Conservation (phyloP, 805 yeast genomes). For the Nakazawaea laoshanensis region DNA sequence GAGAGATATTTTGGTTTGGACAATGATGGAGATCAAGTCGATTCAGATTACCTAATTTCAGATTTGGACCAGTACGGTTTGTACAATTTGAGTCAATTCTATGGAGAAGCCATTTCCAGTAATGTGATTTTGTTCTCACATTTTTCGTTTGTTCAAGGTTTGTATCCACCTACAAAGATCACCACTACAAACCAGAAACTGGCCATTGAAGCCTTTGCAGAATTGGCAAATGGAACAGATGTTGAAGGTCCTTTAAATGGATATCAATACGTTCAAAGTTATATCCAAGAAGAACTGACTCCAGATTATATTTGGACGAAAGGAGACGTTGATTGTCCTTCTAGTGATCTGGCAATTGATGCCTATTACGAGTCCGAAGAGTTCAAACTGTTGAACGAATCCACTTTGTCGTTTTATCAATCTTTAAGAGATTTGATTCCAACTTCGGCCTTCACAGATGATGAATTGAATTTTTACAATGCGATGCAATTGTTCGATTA, state of each 20-base stretch:
- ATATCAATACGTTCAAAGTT: conserved; percentile 36
- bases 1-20: conserved; percentile 32
- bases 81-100: conserved; percentile 26
- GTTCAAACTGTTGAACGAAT: conserved; percentile 23
- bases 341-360: conserved; percentile 23
- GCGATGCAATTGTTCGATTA: conserved; percentile 32
- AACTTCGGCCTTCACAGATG: conserved; percentile 16
- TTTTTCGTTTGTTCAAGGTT: conserved; percentile 35
- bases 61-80: conserved; percentile 26
- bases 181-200: conserved; percentile 18
- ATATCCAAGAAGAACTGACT: conserved; percentile 25
- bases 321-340: conserved; percentile 35
- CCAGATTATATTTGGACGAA: conserved; percentile 30
- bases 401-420: conserved; percentile 30
- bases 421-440: conserved; percentile 21
- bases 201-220: conserved; percentile 21
- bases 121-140: conserved; percentile 32
- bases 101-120: conserved; percentile 26
- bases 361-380: conserved; percentile 20
- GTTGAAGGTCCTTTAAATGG: conserved; percentile 31
- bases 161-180: conserved; percentile 32
- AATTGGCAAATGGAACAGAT: conserved; percentile 28
- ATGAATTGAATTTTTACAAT: conserved; percentile 27
- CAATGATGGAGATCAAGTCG: conserved; percentile 15
- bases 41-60: conserved; percentile 20